phyloP scores from a whole-genome alignment of 2,329 filamentous ascomycete species.

The Penicillium hesseltinei region DNA sequence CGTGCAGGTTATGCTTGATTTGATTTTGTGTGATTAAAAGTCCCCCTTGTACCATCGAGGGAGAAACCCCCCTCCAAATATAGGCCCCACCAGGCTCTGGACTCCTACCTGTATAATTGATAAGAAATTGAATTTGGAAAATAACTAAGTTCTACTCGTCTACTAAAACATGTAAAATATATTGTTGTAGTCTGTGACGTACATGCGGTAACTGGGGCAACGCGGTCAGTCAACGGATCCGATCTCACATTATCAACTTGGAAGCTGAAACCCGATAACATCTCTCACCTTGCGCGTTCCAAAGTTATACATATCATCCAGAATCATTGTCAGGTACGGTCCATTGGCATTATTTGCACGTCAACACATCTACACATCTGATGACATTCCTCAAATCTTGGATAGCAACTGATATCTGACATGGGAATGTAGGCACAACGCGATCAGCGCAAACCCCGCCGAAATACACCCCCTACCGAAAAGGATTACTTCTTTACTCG shows the following conservation, averaged over 20 bases:
- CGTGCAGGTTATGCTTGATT: conserved; percentile 5
- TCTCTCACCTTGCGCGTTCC: conserved; percentile 5
- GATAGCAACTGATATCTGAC: conserved; percentile 8
- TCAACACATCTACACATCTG: not conserved
- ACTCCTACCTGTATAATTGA: conserved; percentile 5
- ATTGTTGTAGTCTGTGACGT: not conserved
- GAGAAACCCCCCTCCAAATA: not conserved
- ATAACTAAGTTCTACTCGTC: not conserved
- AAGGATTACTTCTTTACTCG: not conserved
- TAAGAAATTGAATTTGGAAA: not conserved
- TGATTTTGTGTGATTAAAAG: conserved; percentile 16
- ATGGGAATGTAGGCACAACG: conserved; percentile 28
- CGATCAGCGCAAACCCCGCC: conserved; percentile 24
- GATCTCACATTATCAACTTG: conserved; percentile 9
- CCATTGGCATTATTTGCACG: not conserved
- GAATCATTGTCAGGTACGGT: not conserved
- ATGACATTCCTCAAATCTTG: conserved; percentile 1
- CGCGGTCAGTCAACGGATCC: conserved; percentile 3
- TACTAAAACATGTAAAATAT: not conserved
- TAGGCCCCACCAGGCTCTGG: not conserved
- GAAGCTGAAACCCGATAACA: conserved; percentile 14
- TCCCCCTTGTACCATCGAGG: conserved; percentile 8
- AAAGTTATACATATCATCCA: not conserved
- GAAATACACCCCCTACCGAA: conserved; percentile 17
- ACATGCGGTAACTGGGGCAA: conserved; percentile 16